Conservation (phyloP, 768 basidiomycete species). For the Phylloporus sp. region DNA sequence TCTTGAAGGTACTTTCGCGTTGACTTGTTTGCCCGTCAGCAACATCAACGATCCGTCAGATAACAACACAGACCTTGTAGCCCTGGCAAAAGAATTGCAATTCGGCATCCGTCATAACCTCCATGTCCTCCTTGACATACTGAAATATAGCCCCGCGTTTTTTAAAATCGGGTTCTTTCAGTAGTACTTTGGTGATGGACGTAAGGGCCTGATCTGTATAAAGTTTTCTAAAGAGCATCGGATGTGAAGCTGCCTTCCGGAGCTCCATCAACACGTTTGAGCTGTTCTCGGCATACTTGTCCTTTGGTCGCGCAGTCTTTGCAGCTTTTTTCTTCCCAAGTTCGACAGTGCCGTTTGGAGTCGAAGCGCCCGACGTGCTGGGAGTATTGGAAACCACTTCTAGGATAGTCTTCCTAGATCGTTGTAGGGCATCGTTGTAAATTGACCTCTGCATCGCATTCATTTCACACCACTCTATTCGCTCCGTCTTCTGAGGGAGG, state of each 20-base stretch:
- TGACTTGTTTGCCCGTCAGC: slow-evolving; percentile 42
- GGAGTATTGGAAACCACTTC: slow-evolving; percentile 36
- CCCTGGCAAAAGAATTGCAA: slow-evolving; percentile 80
- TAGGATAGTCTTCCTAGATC: slow-evolving; percentile 77
- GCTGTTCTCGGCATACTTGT: slow-evolving; percentile 78
- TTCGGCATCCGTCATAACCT: slow-evolving; percentile 97
- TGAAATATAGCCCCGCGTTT: slow-evolving; percentile 76
- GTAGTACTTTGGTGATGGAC: slow-evolving; percentile 71
- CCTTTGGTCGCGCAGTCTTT: slow-evolving; percentile 46
- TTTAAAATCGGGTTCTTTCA: slow-evolving; percentile 92
- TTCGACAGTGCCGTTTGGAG: slow-evolving; percentile 26
- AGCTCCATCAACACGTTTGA: slow-evolving; percentile 97
- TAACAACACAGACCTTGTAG: slow-evolving; percentile 61
- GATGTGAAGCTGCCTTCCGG: slow-evolving; percentile 93
- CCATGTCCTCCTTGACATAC: slow-evolving; percentile 94
- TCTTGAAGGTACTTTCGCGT: slow-evolving; percentile 72
- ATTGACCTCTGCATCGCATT: slow-evolving; percentile 75
- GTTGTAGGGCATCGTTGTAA: slow-evolving; percentile 80
- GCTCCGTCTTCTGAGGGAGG: slow-evolving; percentile 87
- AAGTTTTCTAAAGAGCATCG: slow-evolving; percentile 86
- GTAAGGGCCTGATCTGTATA: slow-evolving; percentile 77
- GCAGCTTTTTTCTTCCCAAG: slow-evolving; percentile 29
- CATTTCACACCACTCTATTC: slow-evolving; percentile 95
- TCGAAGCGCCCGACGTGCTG: slow-evolving; percentile 30
- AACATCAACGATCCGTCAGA: neutral